These are phyloP conservation scores for Pigoraptor vietnamica DNA, from an alignment of 78 protist species.

Conservation along the genomic window DNA sequence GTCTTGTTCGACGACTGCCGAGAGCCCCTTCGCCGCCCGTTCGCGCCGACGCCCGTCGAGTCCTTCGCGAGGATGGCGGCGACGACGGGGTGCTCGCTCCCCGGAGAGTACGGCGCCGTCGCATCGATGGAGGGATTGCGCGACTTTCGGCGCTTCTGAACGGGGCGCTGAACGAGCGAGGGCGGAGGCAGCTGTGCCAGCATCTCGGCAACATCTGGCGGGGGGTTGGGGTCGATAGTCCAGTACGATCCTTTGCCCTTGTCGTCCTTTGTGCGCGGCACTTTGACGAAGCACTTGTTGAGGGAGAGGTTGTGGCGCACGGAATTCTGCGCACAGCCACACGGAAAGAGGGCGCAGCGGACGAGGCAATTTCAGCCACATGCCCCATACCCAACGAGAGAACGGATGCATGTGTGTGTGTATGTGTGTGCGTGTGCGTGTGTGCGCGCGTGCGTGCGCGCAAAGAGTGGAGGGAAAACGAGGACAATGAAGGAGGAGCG, in stretches of 20 bases:
- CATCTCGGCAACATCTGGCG: neutral
- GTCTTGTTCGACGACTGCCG: neutral
- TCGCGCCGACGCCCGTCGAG: neutral
- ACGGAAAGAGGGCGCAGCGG: no score
- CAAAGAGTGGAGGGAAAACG: no score
- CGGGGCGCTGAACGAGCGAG: neutral
- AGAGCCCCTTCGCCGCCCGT: neutral
- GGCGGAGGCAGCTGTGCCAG: neutral
- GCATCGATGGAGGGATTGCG: neutral
- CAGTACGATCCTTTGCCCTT: slow-evolving; percentile 8
- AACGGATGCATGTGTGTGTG: no score
- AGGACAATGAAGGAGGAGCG: no score
- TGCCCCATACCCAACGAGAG: no score
- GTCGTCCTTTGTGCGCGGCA: neutral
- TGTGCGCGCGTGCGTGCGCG: no score
- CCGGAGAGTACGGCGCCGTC: neutral
- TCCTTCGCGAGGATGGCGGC: neutral
- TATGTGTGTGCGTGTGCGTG: no score
- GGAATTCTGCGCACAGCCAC: neutral
- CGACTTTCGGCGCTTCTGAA: neutral
- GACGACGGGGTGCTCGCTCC: neutral
- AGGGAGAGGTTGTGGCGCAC: slow-evolving; percentile 9
- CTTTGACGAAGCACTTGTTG: neutral
- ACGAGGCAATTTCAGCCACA: no score
- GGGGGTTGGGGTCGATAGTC: neutral